Evolutionary conservation across 768 basidiomycete genomes (phyloP).

Genomic region (Lactarius quietus): DNA sequence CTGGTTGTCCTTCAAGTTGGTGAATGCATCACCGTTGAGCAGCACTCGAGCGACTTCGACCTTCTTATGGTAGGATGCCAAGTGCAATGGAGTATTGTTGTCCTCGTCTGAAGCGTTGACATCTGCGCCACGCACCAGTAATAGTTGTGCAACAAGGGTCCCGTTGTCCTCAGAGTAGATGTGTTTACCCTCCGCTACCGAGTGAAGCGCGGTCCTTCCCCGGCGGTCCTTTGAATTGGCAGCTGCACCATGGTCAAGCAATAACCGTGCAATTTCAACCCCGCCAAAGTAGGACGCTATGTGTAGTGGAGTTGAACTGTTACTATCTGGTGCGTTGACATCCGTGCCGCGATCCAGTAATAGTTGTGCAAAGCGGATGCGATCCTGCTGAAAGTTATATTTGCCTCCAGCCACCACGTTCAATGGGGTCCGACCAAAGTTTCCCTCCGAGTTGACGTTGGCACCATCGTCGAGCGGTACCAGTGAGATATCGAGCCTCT

Average conservation of each 20-base stretch:
- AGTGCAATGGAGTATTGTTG: too few species aligned
- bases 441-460: neutral
- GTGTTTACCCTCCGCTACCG: neutral
- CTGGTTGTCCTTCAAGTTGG: too few species aligned
- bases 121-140: too few species aligned
- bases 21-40: too few species aligned
- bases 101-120: too few species aligned
- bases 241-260: neutral
- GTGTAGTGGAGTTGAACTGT: neutral
- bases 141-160: too few species aligned
- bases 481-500: too few species aligned
- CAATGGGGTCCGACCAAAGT: neutral
- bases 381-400: neutral
- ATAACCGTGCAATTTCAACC: neutral
- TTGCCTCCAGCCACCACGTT: neutral
- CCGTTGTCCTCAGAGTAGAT: too few species aligned
- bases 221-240: neutral
- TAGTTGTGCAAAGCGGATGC: neutral
- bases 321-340: neutral
- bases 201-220: neutral
- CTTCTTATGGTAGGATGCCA: too few species aligned
- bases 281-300: neutral
- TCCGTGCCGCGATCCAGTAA: neutral
- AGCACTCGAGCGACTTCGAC: too few species aligned
- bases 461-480: too few species aligned